These are phyloP conservation scores for Lachnellula willkommii DNA, from an alignment of 2,329 filamentous ascomycete species.

Conservation along the genomic window DNA sequence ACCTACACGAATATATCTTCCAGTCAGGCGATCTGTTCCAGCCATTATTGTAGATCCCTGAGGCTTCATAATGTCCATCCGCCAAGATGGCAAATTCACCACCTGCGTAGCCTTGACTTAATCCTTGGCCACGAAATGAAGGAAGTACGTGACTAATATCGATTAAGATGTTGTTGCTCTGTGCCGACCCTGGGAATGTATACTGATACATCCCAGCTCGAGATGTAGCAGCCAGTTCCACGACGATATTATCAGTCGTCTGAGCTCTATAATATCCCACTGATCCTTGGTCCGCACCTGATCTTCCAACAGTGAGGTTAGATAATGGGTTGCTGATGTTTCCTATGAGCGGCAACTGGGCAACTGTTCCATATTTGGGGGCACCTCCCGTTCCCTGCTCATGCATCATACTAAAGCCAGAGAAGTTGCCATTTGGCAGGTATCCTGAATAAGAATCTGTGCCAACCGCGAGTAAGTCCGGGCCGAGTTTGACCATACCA, in stretches of 20 bases:
- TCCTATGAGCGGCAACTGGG: constrained; percentile 52
- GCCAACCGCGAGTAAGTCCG: constrained; percentile 38
- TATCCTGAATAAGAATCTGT: constrained; percentile 51
- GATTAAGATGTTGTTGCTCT: constrained; percentile 19
- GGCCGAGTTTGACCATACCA: constrained; percentile 41
- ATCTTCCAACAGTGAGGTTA: constrained; percentile 51
- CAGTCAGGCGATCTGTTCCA: constrained; percentile 61
- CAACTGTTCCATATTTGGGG: constrained; percentile 63
- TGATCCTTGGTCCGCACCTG: constrained; percentile 43
- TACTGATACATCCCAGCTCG: constrained; percentile 59
- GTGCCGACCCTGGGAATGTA: constrained; percentile 47
- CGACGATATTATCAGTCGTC: constrained; percentile 49
- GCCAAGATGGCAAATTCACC: constrained; percentile 50
- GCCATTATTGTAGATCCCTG: constrained; percentile 59
- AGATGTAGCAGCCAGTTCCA: constrained; percentile 52
- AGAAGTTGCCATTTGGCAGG: constrained; percentile 46
- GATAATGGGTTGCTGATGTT: constrained; percentile 48
- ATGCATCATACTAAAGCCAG: constrained; percentile 59
- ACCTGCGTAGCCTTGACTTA: constrained; percentile 58
- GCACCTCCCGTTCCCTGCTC: constrained; percentile 64
- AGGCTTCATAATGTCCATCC: constrained; percentile 53
- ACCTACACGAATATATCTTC: constrained; percentile 55
- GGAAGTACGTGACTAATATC: constrained; percentile 49
- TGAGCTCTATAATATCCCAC: constrained; percentile 58
- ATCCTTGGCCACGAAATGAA: constrained; percentile 54